Conservation (phyloP, 768 basidiomycete genomes). For the Auricularia sp. region DNA sequence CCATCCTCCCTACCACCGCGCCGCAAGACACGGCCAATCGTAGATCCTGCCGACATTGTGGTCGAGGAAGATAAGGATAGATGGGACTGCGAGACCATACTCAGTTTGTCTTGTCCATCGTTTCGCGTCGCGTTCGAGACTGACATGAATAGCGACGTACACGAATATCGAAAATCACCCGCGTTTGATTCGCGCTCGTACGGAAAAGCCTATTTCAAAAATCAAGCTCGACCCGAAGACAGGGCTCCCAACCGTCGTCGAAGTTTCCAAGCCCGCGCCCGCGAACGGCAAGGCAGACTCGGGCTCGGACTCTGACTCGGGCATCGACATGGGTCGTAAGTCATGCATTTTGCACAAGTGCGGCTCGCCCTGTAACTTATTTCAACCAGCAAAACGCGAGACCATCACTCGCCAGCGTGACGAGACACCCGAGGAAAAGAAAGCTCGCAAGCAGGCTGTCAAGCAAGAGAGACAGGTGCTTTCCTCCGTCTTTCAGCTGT, state of each 20-base stretch:
- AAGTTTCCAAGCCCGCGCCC: conserved; percentile 14
- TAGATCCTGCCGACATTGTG: conserved; percentile 21
- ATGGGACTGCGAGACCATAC: conserved; percentile 96
- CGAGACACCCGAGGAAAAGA: conserved; percentile 71
- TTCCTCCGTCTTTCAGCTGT: conserved; percentile 2
- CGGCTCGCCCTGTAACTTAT: conserved; percentile 13
- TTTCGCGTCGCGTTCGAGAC: background rate
- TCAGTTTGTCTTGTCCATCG: conserved; percentile 48
- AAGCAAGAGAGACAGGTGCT: conserved; percentile 50
- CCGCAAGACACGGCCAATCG: conserved; percentile 8
- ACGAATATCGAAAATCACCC: conserved; percentile 98
- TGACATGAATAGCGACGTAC: conserved; percentile 60
- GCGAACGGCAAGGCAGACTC: conserved; percentile 11
- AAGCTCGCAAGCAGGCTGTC: conserved; percentile 56
- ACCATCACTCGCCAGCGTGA: conserved; percentile 62
- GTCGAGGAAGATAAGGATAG: conserved; percentile 46
- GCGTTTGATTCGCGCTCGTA: conserved; percentile 67
- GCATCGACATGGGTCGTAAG: conserved; percentile 21
- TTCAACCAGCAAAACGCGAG: conserved; percentile 25
- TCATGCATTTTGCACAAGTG: background rate
- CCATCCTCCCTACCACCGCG: conserved; percentile 21
- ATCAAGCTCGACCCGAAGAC: conserved; percentile 69
- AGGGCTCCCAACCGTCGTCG: conserved; percentile 54
- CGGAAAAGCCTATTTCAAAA: conserved; percentile 41
- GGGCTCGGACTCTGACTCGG: conserved; percentile 25